These are phyloP conservation scores for Angomonas desouzai DNA, from an alignment of 208 protist genomes.

Conservation along the genomic window DNA sequence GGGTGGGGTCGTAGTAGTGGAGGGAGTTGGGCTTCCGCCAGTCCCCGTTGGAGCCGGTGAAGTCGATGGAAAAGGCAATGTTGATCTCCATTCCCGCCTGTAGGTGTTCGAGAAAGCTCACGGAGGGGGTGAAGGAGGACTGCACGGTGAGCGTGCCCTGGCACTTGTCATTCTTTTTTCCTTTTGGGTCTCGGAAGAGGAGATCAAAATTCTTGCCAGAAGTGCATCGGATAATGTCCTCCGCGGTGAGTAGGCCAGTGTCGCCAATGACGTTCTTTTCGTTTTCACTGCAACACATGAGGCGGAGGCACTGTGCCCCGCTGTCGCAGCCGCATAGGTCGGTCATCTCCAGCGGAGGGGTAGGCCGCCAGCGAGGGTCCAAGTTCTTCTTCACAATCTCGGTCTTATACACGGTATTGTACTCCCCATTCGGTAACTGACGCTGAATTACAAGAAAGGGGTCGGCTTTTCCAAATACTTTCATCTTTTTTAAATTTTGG, in stretches of 20 bases:
- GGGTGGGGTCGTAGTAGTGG: constrained; percentile 36
- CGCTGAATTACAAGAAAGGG: constrained; percentile 26
- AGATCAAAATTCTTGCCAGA: constrained; percentile 17
- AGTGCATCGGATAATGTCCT: not conserved
- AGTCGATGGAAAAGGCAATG: constrained; percentile 71
- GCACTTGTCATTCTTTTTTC: constrained; percentile 29
- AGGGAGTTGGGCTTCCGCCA: constrained; percentile 43
- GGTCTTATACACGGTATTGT: constrained; percentile 18
- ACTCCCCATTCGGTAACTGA: constrained; percentile 17
- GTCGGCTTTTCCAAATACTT: constrained; percentile 34
- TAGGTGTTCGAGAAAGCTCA: constrained; percentile 62
- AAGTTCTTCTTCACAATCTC: constrained; percentile 29
- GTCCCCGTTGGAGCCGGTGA: constrained; percentile 61
- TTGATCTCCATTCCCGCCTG: constrained; percentile 48
- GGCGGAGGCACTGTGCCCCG: constrained; percentile 12
- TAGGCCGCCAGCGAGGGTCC: constrained; percentile 33
- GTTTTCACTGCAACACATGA: constrained; percentile 31
- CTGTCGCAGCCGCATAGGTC: constrained; percentile 30
- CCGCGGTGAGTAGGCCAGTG: constrained; percentile 9
- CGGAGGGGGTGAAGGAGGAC: constrained; percentile 14
- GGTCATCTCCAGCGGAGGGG: constrained; percentile 20
- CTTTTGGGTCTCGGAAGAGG: not conserved
- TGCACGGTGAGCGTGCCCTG: constrained; percentile 27
- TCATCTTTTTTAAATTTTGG: constrained; percentile 33
- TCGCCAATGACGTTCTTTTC: constrained; percentile 10